phyloP scores from a whole-genome alignment of 345 rosid genomes.

The Clausena lansium region DNA sequence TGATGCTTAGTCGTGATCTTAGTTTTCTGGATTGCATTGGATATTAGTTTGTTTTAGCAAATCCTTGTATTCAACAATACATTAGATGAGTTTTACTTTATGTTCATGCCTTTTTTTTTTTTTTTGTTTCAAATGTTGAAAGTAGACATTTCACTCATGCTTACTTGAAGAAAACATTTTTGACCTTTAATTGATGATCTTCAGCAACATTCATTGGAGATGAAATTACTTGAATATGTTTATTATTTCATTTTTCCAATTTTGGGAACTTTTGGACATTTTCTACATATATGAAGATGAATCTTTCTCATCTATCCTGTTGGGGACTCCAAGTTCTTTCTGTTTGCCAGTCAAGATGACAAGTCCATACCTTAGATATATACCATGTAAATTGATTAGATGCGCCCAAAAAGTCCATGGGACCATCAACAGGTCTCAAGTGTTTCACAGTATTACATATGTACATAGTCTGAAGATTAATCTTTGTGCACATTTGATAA shows the following conservation, averaged over 20 bases:
- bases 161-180: not conserved
- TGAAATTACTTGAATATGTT: not conserved
- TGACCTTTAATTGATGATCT: not conserved
- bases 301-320: not conserved
- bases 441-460: not conserved
- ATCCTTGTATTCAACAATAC: not conserved
- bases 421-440: not conserved
- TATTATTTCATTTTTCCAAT: not conserved
- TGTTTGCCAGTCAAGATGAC: not conserved
- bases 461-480: not conserved
- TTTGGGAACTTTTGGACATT: not conserved
- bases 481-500: not conserved
- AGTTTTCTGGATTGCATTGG: not conserved
- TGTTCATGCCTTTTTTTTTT: too few relatives aligned
- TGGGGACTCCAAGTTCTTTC: not conserved
- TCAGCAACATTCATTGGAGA: not conserved
- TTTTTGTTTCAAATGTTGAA: not conserved
- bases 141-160: not conserved
- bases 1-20: not conserved
- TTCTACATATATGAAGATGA: not conserved
- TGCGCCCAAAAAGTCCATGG: not conserved
- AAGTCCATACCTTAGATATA: not conserved
- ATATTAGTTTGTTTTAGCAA: not conserved
- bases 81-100: not conserved
- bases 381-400: not conserved